Percentiles rank a stretch among this genome's conserved stretches.
Conservation (phyloP, 441 rosid genomes). For the Oxalis stricta region DNA sequence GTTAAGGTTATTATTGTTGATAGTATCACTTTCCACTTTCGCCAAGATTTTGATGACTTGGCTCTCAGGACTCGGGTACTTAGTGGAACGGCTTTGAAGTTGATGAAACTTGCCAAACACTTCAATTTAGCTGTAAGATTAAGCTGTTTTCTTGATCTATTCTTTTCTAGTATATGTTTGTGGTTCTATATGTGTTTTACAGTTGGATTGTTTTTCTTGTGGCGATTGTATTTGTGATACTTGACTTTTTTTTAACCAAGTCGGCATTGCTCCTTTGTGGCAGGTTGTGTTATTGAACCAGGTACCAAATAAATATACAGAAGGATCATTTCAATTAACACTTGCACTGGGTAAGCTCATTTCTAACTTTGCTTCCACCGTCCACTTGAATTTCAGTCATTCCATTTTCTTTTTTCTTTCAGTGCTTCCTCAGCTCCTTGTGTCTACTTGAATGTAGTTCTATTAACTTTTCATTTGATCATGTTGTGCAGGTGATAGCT, state of each 20-base stretch:
- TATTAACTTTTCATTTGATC: constrained; percentile 8
- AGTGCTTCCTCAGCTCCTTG: too few relatives aligned
- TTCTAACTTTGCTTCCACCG: neutral
- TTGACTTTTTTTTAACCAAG: neutral
- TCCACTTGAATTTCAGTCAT: constrained; percentile 1
- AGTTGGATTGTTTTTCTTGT: neutral
- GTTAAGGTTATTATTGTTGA: constrained; percentile 71
- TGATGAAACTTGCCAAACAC: constrained; percentile 76
- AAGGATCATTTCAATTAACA: constrained; percentile 70
- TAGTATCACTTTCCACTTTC: constrained; percentile 89
- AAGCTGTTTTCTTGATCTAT: neutral
- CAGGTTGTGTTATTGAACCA: constrained; percentile 90
- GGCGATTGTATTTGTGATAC: neutral
- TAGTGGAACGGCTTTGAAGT: constrained; percentile 62
- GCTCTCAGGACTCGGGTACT: constrained; percentile 71
- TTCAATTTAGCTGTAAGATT: constrained; percentile 65
- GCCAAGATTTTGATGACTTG: constrained; percentile 83
- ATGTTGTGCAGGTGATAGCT: constrained; percentile 63
- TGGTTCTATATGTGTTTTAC: neutral
- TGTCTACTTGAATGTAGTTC: too few relatives aligned
- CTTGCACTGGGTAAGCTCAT: constrained; percentile 60
- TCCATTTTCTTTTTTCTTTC: neutral
- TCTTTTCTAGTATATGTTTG: neutral
- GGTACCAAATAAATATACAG: constrained; percentile 59
- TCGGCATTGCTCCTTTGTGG: constrained; percentile 4